These are phyloP conservation scores for Allium fistulosum DNA, from an alignment of 106 monocot species.

Conservation along the genomic window DNA sequence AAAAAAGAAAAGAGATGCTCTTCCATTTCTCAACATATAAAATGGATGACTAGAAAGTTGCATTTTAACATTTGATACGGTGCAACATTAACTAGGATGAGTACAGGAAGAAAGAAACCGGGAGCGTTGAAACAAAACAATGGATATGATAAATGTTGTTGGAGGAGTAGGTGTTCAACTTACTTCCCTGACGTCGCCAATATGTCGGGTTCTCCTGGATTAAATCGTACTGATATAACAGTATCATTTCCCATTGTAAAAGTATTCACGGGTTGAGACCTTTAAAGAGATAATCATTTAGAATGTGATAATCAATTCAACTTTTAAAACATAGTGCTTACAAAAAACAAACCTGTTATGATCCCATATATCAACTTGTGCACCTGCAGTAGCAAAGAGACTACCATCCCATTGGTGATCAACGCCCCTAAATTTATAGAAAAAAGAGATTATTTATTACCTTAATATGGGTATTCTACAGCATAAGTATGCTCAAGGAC, in stretches of 20 bases:
- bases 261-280: constrained; percentile 77
- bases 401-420: constrained; percentile 92
- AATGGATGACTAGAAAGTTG: no score
- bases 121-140: not conserved
- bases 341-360: constrained; percentile 58
- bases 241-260: constrained; percentile 92
- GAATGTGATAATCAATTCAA: no score
- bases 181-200: constrained; percentile 86
- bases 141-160: no score
- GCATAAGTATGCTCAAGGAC: not conserved
- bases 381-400: constrained; percentile 93
- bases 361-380: constrained; percentile 99
- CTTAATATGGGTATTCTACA: not conserved
- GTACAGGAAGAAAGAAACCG: not conserved
- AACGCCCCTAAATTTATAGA: constrained; percentile 42
- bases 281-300: constrained; percentile 7
- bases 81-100: not conserved
- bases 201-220: constrained; percentile 89
- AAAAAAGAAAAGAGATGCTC: no score
- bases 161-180: not conserved
- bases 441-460: not conserved
- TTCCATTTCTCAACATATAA: no score
- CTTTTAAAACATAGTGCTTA: no score
- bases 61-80: not conserved
- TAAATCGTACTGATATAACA: constrained; percentile 70